phyloP scores from a whole-genome alignment of 1,284 basidiomycete genomes.

The Schizopora paradoxa region DNA sequence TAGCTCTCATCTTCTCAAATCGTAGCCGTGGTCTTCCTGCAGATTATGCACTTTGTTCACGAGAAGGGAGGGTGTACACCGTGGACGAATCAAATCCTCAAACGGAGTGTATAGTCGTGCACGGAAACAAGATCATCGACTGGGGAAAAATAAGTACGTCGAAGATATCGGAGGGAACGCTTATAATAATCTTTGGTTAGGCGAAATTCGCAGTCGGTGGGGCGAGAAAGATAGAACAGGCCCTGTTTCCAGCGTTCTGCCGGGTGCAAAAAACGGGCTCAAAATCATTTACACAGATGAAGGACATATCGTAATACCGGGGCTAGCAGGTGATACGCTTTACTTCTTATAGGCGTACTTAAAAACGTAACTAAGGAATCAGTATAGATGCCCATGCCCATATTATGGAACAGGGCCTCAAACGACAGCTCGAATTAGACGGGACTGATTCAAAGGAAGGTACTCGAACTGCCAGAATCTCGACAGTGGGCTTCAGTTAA shows the following conservation, averaged over 20 bases:
- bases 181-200: constrained; percentile 27
- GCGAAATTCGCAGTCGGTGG: constrained; percentile 26
- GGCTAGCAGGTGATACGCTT: constrained; percentile 50
- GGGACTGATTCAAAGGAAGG: constrained; percentile 57
- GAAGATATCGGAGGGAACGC: constrained; percentile 21
- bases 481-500: not conserved
- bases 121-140: constrained; percentile 42
- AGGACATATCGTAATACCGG: constrained; percentile 57
- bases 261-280: constrained; percentile 27
- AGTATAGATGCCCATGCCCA: constrained; percentile 80
- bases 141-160: constrained; percentile 26
- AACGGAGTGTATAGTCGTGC: constrained; percentile 68
- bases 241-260: constrained; percentile 22
- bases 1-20: too few species aligned
- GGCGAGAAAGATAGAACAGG: constrained; percentile 29
- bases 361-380: not conserved
- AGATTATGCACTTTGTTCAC: constrained; percentile 45
- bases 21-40: not conserved
- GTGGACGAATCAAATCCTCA: constrained; percentile 40
- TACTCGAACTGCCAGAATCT: constrained; percentile 23
- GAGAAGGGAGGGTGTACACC: constrained; percentile 44
- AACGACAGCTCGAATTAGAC: constrained; percentile 57
- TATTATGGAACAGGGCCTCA: constrained; percentile 65
- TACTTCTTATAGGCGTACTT: not conserved
- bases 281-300: constrained; percentile 39